Evolutionary conservation across 1,284 basidiomycete species (phyloP).

Genomic region (Cryptococcus hybrid): DNA sequence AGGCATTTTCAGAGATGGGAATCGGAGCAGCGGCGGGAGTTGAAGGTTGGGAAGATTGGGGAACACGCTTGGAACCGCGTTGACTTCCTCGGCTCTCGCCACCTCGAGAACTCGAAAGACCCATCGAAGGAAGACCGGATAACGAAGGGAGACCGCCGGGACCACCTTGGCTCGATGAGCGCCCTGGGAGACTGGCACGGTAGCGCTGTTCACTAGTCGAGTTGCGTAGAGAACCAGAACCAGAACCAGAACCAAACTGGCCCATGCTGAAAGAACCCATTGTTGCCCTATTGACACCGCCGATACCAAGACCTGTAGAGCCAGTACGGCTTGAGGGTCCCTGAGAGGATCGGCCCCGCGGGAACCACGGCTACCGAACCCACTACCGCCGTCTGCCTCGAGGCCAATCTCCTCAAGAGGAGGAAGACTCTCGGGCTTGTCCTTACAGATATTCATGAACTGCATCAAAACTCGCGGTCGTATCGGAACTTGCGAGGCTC

Average conservation of each 20-base stretch:
- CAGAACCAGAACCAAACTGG: constrained; percentile 60
- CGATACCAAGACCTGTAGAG: constrained; percentile 37
- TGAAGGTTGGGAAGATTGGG: constrained; percentile 34
- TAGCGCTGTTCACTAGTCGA: constrained; percentile 72
- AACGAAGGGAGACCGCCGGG: constrained; percentile 25
- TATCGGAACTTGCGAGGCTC: constrained; percentile 91
- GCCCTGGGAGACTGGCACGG: constrained; percentile 25
- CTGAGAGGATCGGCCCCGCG: constrained; percentile 51
- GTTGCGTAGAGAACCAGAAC: constrained; percentile 44
- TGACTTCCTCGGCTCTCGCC: constrained; percentile 40
- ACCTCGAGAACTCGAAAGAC: constrained; percentile 23
- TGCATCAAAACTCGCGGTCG: constrained; percentile 97
- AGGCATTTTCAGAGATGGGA: constrained; percentile 75
- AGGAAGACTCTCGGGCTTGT: constrained; percentile 88
- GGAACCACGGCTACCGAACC: constrained; percentile 30
- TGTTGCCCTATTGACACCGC: constrained; percentile 52
- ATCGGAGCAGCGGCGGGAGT: constrained; percentile 54
- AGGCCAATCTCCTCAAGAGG: constrained; percentile 89
- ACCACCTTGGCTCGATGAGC: constrained; percentile 69
- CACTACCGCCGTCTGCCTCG: constrained; percentile 65
- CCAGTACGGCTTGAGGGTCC: constrained; percentile 52
- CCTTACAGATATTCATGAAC: constrained; percentile 93
- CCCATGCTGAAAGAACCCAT: constrained; percentile 65
- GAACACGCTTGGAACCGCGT: constrained; percentile 39
- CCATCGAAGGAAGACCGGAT: constrained; percentile 30